Evolutionary conservation across 139 green algal genomes (phyloP).

Genomic region (Chlorella sorokiniana): DNA sequence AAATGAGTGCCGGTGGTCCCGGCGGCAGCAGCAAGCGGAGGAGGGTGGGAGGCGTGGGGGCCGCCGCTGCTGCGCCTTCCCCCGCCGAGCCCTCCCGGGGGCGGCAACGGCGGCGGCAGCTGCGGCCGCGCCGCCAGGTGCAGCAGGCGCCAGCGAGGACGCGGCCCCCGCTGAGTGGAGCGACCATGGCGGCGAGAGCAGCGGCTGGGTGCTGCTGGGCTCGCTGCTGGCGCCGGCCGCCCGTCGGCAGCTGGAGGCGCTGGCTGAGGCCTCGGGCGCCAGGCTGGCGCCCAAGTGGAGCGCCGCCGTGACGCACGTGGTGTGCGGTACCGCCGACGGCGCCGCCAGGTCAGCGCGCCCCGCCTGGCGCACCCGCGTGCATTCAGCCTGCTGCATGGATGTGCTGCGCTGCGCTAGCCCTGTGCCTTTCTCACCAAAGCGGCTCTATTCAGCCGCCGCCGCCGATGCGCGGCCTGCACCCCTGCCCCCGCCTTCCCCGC

Average conservation of each 20-base stretch:
- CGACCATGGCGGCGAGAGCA: background rate
- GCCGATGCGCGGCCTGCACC: background rate
- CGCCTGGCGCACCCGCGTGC: background rate
- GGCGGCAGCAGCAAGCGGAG: constrained; percentile 11
- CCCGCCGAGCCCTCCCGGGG: background rate
- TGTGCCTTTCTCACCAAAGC: background rate
- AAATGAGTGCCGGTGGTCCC: constrained; percentile 16
- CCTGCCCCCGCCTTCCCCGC: background rate
- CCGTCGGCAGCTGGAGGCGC: constrained; percentile 13
- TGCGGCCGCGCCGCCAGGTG: background rate
- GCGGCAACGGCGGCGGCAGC: background rate
- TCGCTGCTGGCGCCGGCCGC: constrained; percentile 17
- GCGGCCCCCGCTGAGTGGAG: background rate
- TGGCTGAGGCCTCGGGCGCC: constrained; percentile 26
- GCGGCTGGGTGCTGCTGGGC: constrained; percentile 30
- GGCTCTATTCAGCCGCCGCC: background rate
- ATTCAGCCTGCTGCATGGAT: background rate
- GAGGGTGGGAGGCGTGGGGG: background rate
- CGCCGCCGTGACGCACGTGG: constrained; percentile 37
- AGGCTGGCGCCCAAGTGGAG: constrained; percentile 27
- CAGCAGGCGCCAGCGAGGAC: background rate
- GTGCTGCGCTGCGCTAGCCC: background rate
- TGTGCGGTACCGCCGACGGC: constrained; percentile 27
- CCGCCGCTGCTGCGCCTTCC: background rate
- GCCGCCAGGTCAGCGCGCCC: background rate